phyloP scores from a whole-genome alignment of 208 protist genomes.

The Leishmania lainsoni region DNA sequence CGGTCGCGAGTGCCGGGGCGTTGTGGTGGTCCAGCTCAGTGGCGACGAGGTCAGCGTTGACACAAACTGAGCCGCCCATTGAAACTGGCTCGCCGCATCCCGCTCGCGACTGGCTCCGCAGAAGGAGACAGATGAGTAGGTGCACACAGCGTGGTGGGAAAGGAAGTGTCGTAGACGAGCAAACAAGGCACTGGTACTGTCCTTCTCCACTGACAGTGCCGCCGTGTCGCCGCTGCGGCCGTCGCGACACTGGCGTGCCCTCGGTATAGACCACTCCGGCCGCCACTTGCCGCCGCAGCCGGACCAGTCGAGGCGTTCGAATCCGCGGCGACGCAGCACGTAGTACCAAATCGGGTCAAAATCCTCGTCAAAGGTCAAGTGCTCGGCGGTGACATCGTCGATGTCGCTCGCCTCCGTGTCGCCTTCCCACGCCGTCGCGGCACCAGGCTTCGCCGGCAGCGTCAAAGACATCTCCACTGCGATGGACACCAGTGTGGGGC shows the following conservation, averaged over 20 bases:
- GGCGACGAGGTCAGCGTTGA: conserved; percentile 81
- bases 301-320: conserved; percentile 70
- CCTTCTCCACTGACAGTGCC: background rate
- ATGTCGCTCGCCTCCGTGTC: conserved; percentile 17
- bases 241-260: background rate
- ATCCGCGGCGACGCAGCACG: conserved; percentile 50
- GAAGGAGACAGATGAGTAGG: conserved; percentile 70
- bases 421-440: conserved; percentile 21
- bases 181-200: background rate
- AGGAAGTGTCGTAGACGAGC: conserved; percentile 42
- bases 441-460: conserved; percentile 9
- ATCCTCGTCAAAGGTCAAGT: conserved; percentile 64
- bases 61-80: conserved; percentile 83
- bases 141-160: conserved; percentile 74
- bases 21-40: conserved; percentile 67
- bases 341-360: conserved; percentile 83
- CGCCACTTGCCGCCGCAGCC: conserved; percentile 81
- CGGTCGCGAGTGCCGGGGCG: conserved; percentile 69
- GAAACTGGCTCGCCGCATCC: conserved; percentile 38
- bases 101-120: conserved; percentile 43
- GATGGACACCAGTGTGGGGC: conserved; percentile 59
- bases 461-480: conserved; percentile 39
- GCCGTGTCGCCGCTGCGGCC: background rate
- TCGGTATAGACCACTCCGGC: conserved; percentile 58
- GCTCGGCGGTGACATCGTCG: conserved; percentile 30